These are phyloP conservation scores for Boletellus deceptivus DNA, from an alignment of 1,284 basidiomycete species.

Conservation along the genomic window DNA sequence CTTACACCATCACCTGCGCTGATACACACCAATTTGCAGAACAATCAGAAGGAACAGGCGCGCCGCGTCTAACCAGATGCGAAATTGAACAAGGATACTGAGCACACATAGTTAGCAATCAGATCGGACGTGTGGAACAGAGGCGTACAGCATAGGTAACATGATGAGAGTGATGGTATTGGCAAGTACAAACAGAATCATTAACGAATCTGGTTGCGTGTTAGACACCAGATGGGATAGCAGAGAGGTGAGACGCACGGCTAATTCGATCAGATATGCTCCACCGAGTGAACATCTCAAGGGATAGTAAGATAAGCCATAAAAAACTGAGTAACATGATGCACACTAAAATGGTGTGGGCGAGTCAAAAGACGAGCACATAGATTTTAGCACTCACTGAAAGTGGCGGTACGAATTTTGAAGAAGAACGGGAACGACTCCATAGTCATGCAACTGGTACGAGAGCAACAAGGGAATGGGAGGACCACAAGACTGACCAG, in stretches of 20 bases:
- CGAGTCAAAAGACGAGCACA: not conserved
- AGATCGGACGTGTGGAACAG: not conserved
- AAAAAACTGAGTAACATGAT: slow-evolving; percentile 41
- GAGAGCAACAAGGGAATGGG: not conserved
- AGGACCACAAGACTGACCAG: slow-evolving; percentile 22
- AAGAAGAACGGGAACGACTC: slow-evolving; percentile 40
- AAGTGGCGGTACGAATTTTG: slow-evolving; percentile 38
- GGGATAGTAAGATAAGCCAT: slow-evolving; percentile 42
- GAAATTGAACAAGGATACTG: slow-evolving; percentile 53
- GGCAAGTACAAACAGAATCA: slow-evolving; percentile 46
- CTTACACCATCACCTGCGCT: not conserved
- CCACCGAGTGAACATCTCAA: slow-evolving; percentile 42
- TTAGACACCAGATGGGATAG: not conserved
- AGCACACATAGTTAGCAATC: slow-evolving; percentile 2
- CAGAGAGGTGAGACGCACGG: slow-evolving; percentile 33
- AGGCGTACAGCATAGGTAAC: slow-evolving; percentile 51
- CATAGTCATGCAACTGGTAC: slow-evolving; percentile 25
- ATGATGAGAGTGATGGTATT: slow-evolving; percentile 49
- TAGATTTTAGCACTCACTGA: slow-evolving; percentile 35
- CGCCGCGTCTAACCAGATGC: slow-evolving; percentile 56
- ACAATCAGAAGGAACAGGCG: slow-evolving; percentile 48
- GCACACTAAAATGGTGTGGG: slow-evolving; percentile 29
- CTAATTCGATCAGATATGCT: slow-evolving; percentile 37
- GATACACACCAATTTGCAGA: slow-evolving; percentile 47
- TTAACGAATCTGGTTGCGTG: slow-evolving; percentile 37